Conservation (phyloP, 108 stramenopile species). For the Asterionellopsis glacialis region DNA sequence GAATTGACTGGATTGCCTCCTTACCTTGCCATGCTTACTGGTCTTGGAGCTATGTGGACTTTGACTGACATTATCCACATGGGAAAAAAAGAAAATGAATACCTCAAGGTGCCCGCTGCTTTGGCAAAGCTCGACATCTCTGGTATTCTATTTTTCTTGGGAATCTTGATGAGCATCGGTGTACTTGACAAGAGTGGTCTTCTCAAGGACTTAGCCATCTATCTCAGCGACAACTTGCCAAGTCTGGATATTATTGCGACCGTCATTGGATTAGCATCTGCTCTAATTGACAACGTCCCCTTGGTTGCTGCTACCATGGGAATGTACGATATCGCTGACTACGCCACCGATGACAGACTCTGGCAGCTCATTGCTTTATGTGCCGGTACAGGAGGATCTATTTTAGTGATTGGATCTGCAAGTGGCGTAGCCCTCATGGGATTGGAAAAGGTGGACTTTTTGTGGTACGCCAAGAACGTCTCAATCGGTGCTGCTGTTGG, state of each 20-base stretch:
- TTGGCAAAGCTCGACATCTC: conserved; percentile 81
- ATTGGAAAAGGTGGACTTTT: conserved; percentile 91
- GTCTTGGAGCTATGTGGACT: conserved; percentile 91
- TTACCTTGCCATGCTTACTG: conserved; percentile 92
- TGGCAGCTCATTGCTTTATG: conserved; percentile 95
- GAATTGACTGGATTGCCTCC: conserved; percentile 91
- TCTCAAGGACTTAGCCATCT: conserved; percentile 81
- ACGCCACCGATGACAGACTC: conserved; percentile 83
- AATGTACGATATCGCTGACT: conserved; percentile 89
- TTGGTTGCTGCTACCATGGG: conserved; percentile 94
- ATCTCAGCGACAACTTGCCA: conserved; percentile 82
- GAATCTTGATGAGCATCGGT: conserved; percentile 93
- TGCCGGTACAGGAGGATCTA: conserved; percentile 92
- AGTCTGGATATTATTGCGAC: conserved; percentile 91
- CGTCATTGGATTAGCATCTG: conserved; percentile 88
- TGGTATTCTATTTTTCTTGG: conserved; percentile 92
- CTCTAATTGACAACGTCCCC: conserved; percentile 93
- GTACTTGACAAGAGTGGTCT: conserved; percentile 90
- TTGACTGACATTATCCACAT: conserved; percentile 91
- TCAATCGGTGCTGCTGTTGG: conserved; percentile 78
- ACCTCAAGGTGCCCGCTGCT: conserved; percentile 77
- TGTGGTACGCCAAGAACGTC: conserved; percentile 93
- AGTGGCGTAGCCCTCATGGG: conserved; percentile 94
- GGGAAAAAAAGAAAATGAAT: conserved; percentile 83
- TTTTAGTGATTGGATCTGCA: conserved; percentile 90